phyloP scores from a whole-genome alignment of 345 rosid species.

The Fremontodendron californicum region DNA sequence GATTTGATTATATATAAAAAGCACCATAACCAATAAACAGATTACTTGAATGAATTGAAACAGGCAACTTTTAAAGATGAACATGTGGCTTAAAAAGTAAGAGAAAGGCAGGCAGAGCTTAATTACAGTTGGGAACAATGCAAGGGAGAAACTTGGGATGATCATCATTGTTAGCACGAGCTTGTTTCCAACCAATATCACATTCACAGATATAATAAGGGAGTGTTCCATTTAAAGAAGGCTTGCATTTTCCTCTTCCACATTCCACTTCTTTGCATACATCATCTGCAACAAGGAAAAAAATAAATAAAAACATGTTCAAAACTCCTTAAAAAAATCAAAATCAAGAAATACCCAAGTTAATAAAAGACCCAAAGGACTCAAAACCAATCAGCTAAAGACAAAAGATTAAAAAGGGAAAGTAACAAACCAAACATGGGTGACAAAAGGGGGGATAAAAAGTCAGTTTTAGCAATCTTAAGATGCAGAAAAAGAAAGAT shows the following conservation, averaged over 20 bases:
- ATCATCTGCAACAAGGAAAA: conserved; percentile 29
- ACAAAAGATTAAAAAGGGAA: neutral
- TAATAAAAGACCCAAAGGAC: neutral
- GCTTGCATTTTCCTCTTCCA: conserved; percentile 65
- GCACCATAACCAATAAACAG: conserved; percentile 1
- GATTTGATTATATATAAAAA: neutral
- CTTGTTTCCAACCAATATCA: conserved; percentile 69
- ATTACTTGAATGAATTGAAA: neutral
- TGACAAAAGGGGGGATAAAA: conserved; percentile 34
- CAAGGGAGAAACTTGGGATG: conserved; percentile 77
- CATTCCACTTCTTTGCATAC: conserved; percentile 55
- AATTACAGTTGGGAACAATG: conserved; percentile 68
- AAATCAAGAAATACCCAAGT: conserved; percentile 10
- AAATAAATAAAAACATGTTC: neutral
- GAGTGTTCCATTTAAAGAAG: conserved; percentile 33
- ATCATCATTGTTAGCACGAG: conserved; percentile 20
- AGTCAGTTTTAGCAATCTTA: conserved; percentile 24
- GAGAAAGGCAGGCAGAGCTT: conserved; percentile 20
- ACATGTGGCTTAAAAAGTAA: neutral
- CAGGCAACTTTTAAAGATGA: neutral
- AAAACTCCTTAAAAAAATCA: neutral
- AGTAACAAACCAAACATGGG: conserved; percentile 32
- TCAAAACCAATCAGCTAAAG: conserved; percentile 1
- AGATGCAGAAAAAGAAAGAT: conserved; percentile 25
- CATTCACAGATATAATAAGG: conserved; percentile 55